Conservation (phyloP, 2,329 filamentous ascomycete species). For the Colletotrichum sp. region DNA sequence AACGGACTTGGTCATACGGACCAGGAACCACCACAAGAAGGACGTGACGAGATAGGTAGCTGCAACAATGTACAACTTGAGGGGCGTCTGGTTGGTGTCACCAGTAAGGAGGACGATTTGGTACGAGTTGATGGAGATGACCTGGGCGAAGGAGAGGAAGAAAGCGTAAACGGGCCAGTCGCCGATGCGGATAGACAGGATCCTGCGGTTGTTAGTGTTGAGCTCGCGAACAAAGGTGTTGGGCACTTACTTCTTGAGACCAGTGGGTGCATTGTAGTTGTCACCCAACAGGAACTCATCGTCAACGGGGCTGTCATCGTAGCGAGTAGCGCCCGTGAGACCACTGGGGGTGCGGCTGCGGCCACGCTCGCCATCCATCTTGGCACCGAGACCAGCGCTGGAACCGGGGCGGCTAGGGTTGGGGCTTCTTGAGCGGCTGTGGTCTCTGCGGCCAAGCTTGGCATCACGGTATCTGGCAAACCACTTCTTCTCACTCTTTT, state of each 20-base stretch:
- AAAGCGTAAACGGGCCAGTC: conserved; percentile 70
- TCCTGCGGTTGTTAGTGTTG: neutral
- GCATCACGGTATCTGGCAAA: conserved; percentile 63
- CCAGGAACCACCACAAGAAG: conserved; percentile 67
- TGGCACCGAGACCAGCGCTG: conserved; percentile 24
- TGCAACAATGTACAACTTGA: conserved; percentile 65
- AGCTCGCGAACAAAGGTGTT: conserved; percentile 32
- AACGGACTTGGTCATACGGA: conserved; percentile 61
- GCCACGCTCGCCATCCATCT: conserved; percentile 22
- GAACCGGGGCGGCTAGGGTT: conserved; percentile 22
- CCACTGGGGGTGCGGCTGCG: conserved; percentile 30
- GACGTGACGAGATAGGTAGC: conserved; percentile 64
- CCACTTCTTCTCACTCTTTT: conserved; percentile 72
- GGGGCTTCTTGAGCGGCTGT: conserved; percentile 40
- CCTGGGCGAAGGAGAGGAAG: conserved; percentile 65
- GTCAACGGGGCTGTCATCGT: conserved; percentile 27
- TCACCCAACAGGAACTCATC: conserved; percentile 58
- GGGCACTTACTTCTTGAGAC: conserved; percentile 50
- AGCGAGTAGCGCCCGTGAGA: conserved; percentile 29
- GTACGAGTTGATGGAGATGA: conserved; percentile 70
- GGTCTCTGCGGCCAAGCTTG: conserved; percentile 52
- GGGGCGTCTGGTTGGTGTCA: conserved; percentile 62
- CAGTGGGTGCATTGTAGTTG: conserved; percentile 62
- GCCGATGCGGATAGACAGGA: conserved; percentile 59
- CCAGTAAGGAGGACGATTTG: conserved; percentile 72